Evolutionary conservation across 768 basidiomycete genomes (phyloP).

Genomic region (Fomitopsis serialis): DNA sequence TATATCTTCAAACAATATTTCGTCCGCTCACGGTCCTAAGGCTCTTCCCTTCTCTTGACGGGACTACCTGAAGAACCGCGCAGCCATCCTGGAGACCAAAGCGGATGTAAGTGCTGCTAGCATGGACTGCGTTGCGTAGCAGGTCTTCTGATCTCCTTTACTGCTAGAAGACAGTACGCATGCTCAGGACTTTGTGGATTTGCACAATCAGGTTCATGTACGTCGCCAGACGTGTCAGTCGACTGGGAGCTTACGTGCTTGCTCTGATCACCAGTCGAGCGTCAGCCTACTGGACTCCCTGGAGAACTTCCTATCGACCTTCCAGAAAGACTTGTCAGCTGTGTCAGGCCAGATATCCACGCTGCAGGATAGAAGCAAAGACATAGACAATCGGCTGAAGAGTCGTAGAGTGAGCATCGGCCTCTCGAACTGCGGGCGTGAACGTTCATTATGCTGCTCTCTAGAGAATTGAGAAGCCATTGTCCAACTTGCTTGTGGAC

Average conservation of each 20-base stretch:
- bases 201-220: constrained; percentile 91
- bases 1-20: background rate
- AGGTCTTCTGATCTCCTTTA: background rate
- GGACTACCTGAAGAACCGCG: background rate
- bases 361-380: constrained; percentile 83
- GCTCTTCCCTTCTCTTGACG: background rate
- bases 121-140: background rate
- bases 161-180: constrained; percentile 32
- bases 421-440: background rate
- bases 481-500: constrained; percentile 75
- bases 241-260: background rate
- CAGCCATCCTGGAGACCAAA: background rate
- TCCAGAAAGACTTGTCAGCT: constrained; percentile 88
- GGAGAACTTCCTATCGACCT: constrained; percentile 88
- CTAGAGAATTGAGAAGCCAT: constrained; percentile 84
- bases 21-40: background rate
- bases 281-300: constrained; percentile 80
- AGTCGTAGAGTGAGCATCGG: constrained; percentile 67
- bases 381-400: constrained; percentile 82
- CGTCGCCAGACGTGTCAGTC: background rate
- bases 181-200: constrained; percentile 70
- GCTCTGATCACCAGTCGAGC: constrained; percentile 57
- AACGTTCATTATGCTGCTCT: background rate
- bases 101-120: background rate
- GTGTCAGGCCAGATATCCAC: constrained; percentile 97